Base-by-base conservation (phyloP, 495 filamentous ascomycete species). In the Penicillium diatomitis region DNA sequence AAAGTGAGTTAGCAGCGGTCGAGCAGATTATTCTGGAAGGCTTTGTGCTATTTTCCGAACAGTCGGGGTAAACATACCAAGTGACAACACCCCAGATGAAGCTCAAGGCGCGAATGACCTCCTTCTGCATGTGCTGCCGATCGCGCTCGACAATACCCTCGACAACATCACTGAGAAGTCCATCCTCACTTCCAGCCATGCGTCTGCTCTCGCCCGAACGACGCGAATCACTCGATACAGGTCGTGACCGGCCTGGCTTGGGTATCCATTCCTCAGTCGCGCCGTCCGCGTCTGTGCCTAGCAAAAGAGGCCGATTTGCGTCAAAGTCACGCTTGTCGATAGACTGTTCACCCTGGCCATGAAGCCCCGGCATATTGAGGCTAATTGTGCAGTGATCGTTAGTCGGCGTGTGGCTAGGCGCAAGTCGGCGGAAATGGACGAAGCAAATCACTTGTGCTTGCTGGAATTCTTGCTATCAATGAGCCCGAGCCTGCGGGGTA, bases 311-410 rank as follows among this genome's bases (percentile, higher is more conserved):
- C 12, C 78, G 70, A 57, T 75, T 64, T 5, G 66, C 63, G 50
- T 77, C 76, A 60, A 81, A 85, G 64, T 85, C 81, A 48, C 81
- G 77, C 62, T 80, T 82, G 64, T 79, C 78, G 54, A 72, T 69
- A 34, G 51, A 20, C 7, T 56, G 29, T 34, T 50, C 46, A 33
- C 36, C 10, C 37, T 58, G 62, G 44, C 58, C 54, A 45, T 60
- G 58, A n/a, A 60, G 57, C 32, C 47, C 51, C 8, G 66, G 44
- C 68, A 69, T 70, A 3, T 28, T 63, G 53, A 20, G 20, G 20
- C 20, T 20, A 20, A 20, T 20, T 20, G 20, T 20, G 20, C 3
- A 30, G 12, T 40, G 8, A 6, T n/a, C 8, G 30, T 32, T 31
- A 30, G 9, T 20, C 30, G 10, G 34, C 36, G 11, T 29, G 34